Conservation (phyloP, 2,329 filamentous ascomycete species). For the Fusarium pilosicola region DNA sequence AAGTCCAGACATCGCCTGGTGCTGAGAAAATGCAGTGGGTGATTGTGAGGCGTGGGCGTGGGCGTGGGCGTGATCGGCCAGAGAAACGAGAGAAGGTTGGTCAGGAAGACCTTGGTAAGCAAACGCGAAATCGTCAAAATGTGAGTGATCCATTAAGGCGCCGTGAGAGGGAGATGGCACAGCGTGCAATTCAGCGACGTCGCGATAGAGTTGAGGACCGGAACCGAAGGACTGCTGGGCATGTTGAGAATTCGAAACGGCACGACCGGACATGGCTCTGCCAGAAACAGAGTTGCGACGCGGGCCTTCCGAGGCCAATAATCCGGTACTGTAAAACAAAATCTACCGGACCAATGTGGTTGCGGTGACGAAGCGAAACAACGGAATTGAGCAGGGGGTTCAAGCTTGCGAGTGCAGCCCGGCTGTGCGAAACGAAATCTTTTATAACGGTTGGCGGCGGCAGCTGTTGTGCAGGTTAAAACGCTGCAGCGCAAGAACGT, state of each 20-base stretch:
- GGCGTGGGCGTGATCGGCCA: conserved; percentile 50
- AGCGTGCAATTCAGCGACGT: conserved; percentile 37
- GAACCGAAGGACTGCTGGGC: conserved; percentile 44
- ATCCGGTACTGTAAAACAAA: conserved; percentile 19
- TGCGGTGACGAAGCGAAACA: not conserved
- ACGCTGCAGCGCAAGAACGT: conserved; percentile 30
- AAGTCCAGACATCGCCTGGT: conserved; percentile 37
- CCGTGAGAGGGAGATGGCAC: conserved; percentile 35
- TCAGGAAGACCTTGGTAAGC: conserved; percentile 57
- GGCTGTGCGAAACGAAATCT: conserved; percentile 10
- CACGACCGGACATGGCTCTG: conserved; percentile 47
- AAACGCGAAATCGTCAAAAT: conserved; percentile 66
- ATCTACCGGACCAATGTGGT: conserved; percentile 13
- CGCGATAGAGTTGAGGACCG: conserved; percentile 41
- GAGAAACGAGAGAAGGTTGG: conserved; percentile 53
- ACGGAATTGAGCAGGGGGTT: not conserved
- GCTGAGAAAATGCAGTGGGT: conserved; percentile 51
- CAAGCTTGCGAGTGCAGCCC: conserved; percentile 4
- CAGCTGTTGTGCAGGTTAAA: conserved; percentile 22
- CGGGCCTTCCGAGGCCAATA: conserved; percentile 32
- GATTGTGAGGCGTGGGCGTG: conserved; percentile 46
- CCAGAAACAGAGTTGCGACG: conserved; percentile 22
- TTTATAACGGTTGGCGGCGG: conserved; percentile 28
- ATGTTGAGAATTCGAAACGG: conserved; percentile 46
- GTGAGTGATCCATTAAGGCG: conserved; percentile 56